Base-by-base conservation (phyloP, 208 protist species). In the Leishmania lainsoni region DNA sequence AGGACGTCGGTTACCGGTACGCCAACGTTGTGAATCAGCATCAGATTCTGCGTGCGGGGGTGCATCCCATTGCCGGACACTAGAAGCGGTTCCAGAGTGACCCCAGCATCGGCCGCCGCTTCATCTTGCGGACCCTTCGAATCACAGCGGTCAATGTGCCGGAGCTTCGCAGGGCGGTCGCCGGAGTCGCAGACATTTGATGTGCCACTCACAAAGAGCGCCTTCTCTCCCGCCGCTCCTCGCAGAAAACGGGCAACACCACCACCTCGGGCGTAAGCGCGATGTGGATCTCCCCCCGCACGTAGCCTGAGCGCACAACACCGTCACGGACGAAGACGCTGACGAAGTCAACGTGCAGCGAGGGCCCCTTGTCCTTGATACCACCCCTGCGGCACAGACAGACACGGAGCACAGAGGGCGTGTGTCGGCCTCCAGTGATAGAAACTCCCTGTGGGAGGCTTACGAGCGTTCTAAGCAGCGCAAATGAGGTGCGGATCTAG, bases 271-370 rank as follows among this genome's bases (percentile, higher is more conserved):
- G 96, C 14, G 84, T 90, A 5, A 95, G 87, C 5, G 92, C 81
- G 79, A 99, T 97, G 49, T 91, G 87, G 63, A 98, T 98, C 74
- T 98, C 96, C 80, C 98, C 96, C 84, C 98, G 96, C 16, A 98
- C 93, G 79, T 92, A 97, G 17, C 94, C 96, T 49, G 79, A 81
- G n/a, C 78, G 59, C 48, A 98, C 79, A 32, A 97, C 92, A 63
- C 96, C 94, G 70, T 95, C 95, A 51, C 96, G 96, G 35, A 45
- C 42, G 0, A 98, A 81, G 29, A 89, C 58, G 35, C 98, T 99
- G 3, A 96, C 96, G 88, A 98, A 99, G 86, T 98, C 94, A 39
- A 93, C 92, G 77, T 97, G 91, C 32, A 97, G 83, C 5, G 78
- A 42, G 0, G 39, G 78, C 32, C 83, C 52, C 35, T 87, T 86